Evolutionary conservation across 805 yeast genomes (phyloP).

Genomic region (Wickerhamiella lipophila): DNA sequence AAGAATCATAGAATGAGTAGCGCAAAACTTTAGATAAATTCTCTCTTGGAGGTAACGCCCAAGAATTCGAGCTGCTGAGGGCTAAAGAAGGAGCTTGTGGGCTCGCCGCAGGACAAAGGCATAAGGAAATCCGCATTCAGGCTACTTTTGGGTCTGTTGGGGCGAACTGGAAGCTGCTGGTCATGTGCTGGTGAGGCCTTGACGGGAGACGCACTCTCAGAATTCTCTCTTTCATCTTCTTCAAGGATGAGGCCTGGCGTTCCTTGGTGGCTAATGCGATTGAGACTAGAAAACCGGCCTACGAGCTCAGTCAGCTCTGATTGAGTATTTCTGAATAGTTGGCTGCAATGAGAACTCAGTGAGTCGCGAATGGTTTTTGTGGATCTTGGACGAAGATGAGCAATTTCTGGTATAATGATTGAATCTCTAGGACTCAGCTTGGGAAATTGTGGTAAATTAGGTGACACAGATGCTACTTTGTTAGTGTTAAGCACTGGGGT

Average conservation of each 20-base stretch:
- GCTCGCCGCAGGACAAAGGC: constrained; percentile 2
- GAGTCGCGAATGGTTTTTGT: neutral
- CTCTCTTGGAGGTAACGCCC: neutral
- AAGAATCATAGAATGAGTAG: too few relatives aligned
- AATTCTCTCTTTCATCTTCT: neutral
- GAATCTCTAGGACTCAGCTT: neutral
- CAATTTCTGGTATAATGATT: neutral
- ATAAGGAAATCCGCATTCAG: neutral
- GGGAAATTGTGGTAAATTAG: neutral
- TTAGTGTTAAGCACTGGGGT: neutral
- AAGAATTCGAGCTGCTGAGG: neutral
- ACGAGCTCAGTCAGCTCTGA: neutral
- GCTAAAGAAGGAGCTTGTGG: neutral
- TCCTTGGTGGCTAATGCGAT: neutral
- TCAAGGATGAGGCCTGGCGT: neutral
- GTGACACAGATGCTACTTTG: neutral
- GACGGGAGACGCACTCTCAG: neutral
- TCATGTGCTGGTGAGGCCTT: neutral
- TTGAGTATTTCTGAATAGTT: neutral
- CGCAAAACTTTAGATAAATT: neutral
- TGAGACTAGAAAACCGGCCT: neutral
- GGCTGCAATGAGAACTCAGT: neutral
- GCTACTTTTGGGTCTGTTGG: neutral
- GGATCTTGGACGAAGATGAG: neutral
- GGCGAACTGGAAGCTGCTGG: neutral